Percentiles rank a stretch among this genome's conserved stretches.
Evolutionary conservation across 108 stramenopile species (phyloP).

Genomic region (Aurantiochytrium sp.): DNA sequence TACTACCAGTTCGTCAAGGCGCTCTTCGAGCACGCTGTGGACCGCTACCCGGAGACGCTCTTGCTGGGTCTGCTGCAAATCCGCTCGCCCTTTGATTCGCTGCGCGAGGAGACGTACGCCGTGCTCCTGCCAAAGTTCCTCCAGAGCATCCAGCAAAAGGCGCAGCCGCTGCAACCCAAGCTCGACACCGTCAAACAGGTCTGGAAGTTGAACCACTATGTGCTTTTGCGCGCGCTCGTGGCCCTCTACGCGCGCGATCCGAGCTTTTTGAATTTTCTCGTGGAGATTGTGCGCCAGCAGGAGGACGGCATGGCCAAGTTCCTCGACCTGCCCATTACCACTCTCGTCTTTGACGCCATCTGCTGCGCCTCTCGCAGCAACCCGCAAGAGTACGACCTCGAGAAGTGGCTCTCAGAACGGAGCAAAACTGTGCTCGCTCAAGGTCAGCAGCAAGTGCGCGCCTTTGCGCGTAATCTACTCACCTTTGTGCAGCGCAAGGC

Average conservation of each 20-base stretch:
- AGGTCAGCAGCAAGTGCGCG: neutral
- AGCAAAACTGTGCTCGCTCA: neutral
- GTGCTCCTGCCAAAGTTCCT: constrained; percentile 15
- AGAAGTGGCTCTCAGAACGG: neutral
- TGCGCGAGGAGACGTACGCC: constrained; percentile 19
- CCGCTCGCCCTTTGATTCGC: constrained; percentile 4
- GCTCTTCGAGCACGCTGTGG: neutral
- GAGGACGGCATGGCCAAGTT: neutral
- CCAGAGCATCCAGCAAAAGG: neutral
- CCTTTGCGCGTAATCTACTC: neutral
- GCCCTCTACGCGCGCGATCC: constrained; percentile 9
- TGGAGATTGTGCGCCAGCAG: constrained; percentile 19
- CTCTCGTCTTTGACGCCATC: neutral
- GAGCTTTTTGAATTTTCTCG: neutral
- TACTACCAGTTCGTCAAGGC: neutral
- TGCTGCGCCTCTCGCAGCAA: neutral
- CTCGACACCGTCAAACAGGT: neutral
- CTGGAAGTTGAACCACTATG: constrained; percentile 3
- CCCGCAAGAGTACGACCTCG: neutral
- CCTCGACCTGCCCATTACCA: neutral
- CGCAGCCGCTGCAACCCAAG: neutral
- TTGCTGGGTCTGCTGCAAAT: neutral
- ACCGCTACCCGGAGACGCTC: neutral
- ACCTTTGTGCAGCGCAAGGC: constrained; percentile 14
- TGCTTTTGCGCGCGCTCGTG: constrained; percentile 1